Evolutionary conservation across 2,329 filamentous ascomycete species (phyloP).

Genomic region (Ustulina deusta): DNA sequence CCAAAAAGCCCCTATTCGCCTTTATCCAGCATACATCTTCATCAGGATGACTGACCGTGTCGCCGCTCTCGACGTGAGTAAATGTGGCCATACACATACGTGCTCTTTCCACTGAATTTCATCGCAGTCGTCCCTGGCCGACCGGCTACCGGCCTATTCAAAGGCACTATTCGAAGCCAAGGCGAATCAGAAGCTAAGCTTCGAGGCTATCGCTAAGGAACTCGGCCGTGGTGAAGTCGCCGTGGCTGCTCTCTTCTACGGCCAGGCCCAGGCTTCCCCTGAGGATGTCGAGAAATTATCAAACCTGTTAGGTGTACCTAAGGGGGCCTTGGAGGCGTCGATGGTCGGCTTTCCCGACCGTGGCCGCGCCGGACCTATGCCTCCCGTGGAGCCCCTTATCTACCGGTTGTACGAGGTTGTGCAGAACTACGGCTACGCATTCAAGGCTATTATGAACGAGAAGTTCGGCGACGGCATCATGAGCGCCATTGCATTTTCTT

Average conservation of each 20-base stretch:
- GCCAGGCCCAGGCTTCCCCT: slow-evolving; percentile 78
- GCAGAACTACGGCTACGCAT: slow-evolving; percentile 96
- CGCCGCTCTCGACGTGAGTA: slow-evolving; percentile 49
- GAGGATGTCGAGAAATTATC: slow-evolving; percentile 77
- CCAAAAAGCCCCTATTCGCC: neutral
- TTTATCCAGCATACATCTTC: neutral
- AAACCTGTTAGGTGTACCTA: slow-evolving; percentile 70
- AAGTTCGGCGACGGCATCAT: slow-evolving; percentile 96
- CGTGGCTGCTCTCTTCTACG: slow-evolving; percentile 90
- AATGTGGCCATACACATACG: neutral
- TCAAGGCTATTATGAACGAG: slow-evolving; percentile 95
- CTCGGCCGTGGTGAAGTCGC: slow-evolving; percentile 86
- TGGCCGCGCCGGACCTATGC: slow-evolving; percentile 83
- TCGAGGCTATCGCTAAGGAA: slow-evolving; percentile 79
- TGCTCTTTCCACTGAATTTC: slow-evolving; percentile 18
- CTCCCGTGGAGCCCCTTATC: slow-evolving; percentile 85
- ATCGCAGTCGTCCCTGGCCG: slow-evolving; percentile 71
- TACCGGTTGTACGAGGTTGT: slow-evolving; percentile 94
- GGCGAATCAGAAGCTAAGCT: slow-evolving; percentile 78
- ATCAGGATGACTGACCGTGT: slow-evolving; percentile 47
- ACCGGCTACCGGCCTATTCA: slow-evolving; percentile 77
- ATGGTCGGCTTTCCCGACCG: slow-evolving; percentile 83
- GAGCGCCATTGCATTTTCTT: slow-evolving; percentile 93
- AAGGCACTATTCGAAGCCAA: slow-evolving; percentile 85
- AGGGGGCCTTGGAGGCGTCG: slow-evolving; percentile 68